These are phyloP conservation scores for Thelonectria blattea DNA, from an alignment of 2,329 filamentous ascomycete species.

Conservation along the genomic window DNA sequence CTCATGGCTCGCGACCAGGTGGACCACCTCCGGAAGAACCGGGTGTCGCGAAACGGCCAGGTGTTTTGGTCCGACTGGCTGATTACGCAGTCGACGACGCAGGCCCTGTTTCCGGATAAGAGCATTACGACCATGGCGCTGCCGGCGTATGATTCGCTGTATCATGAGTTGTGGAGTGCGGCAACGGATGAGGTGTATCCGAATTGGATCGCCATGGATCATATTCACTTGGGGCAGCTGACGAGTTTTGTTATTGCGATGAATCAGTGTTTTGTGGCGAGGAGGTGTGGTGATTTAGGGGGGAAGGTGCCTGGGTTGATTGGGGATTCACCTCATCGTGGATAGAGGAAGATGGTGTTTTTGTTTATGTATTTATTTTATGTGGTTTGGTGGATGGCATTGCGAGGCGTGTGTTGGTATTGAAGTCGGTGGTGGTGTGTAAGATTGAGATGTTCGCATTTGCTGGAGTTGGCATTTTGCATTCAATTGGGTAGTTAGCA, in stretches of 20 bases:
- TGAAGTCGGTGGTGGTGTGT: no score
- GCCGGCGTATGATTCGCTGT: conserved; percentile 32
- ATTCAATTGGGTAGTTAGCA: no score
- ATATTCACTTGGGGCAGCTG: conserved; percentile 32
- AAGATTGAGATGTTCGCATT: no score
- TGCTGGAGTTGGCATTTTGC: no score
- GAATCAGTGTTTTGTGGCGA: conserved; percentile 40
- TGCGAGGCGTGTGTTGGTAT: no score
- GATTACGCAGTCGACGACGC: conserved; percentile 26
- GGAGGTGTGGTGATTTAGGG: conserved; percentile 16
- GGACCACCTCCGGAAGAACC: conserved; percentile 13
- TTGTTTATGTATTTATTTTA: no score
- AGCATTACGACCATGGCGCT: conserved; percentile 24
- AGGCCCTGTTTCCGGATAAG: background rate
- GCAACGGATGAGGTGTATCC: conserved; percentile 37
- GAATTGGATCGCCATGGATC: conserved; percentile 43
- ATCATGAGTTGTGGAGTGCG: conserved; percentile 33
- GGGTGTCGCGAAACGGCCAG: conserved; percentile 16
- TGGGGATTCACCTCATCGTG: no score
- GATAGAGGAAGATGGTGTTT: no score
- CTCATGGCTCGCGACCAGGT: conserved; percentile 35
- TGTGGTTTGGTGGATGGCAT: no score
- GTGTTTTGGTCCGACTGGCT: conserved; percentile 39
- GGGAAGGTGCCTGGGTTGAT: conserved; percentile 12
- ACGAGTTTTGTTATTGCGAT: conserved; percentile 38